These are phyloP conservation scores for Nasturtium officinale DNA, from an alignment of 345 rosid genomes.

Conservation along the genomic window DNA sequence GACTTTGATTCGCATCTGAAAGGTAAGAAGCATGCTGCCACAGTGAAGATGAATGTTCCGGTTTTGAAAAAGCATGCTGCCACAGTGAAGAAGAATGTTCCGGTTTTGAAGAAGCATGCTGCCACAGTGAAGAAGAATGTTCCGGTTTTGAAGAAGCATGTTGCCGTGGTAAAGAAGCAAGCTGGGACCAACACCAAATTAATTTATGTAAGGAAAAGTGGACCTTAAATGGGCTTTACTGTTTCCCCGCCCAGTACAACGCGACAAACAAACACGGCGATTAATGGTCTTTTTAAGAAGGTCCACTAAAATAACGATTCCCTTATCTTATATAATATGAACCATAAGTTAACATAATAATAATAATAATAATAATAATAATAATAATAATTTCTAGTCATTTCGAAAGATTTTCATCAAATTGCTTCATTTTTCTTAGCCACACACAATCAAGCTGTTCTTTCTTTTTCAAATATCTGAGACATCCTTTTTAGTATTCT, in stretches of 20 bases:
- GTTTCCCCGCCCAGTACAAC: neutral
- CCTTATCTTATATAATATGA: too few species aligned
- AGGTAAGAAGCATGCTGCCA: constrained; percentile 56
- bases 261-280: neutral
- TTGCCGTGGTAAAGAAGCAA: constrained; percentile 15
- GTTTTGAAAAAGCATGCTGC: neutral
- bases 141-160: neutral
- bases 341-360: too few species aligned
- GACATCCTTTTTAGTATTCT: too few species aligned
- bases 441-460: neutral
- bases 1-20: constrained; percentile 49
- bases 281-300: constrained; percentile 6
- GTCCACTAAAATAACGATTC: neutral
- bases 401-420: neutral
- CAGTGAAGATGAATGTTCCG: constrained; percentile 3
- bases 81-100: constrained; percentile 6
- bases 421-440: too few species aligned
- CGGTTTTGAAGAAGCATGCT: constrained; percentile 51
- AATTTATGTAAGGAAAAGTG: constrained; percentile 7
- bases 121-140: constrained; percentile 8
- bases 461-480: neutral
- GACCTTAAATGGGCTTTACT: neutral
- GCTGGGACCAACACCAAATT: constrained; percentile 6
- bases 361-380: too few species aligned
- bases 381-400: too few species aligned